Base-by-base conservation (phyloP, 495 filamentous ascomycete genomes). In the Talaromyces proteolyticus region DNA sequence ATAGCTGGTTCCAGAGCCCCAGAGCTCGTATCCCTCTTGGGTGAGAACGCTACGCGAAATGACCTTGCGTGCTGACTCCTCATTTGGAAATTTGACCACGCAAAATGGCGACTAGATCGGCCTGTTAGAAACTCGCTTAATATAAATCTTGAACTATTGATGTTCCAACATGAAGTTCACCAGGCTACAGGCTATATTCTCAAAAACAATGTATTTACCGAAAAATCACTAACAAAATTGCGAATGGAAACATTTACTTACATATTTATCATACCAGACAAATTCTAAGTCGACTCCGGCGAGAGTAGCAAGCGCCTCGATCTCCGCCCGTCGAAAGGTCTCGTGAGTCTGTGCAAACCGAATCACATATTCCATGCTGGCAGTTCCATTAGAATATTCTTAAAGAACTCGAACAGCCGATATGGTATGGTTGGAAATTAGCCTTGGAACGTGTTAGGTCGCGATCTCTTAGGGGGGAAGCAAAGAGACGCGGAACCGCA, bases 271-370 rank as follows among this genome's bases (percentile, higher is more conserved):
- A 59, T 97, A 97, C 26, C 65, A 77, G 18, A 88, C 52, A 53
- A 95, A 75, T 48, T 89, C 76, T 2, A 97, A 53, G 26, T 87
- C 70, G 18, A 93, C 69, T 8, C 77, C 74, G 24, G 80, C 73
- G 12, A 94, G 62, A 6, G 79, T 63, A 6, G 93, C 92, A 17
- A 97, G 67, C 18, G 93, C 82, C 58, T 91, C 69, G n/a, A 96
- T 75, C 65, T 99, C 93, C 7, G 91, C 77, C 50, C 78, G 77
- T 47, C 91, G 87, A 62, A 99, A 99, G 12, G 79, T 86, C 73
- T 96, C 89, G 62, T 96, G 91, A 45, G 77, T 73, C 64, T 97
- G 94, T 10, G 84, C 89, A 61, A 97, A 89, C 53, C 92, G 86
- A 51, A 99, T 84, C 41, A 99, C 79, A 57, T 86, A 97, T 50